Conservation (phyloP, 805 yeast genomes). For the Saccharomyces eubayanus region DNA sequence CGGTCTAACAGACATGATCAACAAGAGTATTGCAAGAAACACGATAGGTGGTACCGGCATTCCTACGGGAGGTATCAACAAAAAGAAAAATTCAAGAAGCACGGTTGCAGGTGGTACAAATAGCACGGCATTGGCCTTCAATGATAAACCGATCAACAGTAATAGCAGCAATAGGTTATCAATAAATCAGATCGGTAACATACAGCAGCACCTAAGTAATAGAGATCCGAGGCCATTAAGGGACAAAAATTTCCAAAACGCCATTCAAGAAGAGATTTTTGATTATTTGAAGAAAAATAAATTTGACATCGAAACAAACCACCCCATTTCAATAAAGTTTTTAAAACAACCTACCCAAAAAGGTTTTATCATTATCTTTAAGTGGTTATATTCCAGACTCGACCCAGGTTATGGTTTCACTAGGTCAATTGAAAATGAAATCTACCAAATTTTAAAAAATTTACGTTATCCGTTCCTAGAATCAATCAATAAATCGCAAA, state of each 20-base stretch:
- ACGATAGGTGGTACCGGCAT: neutral
- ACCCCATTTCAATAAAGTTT: slow-evolving; percentile 55
- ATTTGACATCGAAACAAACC: slow-evolving; percentile 70
- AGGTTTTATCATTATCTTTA: slow-evolving; percentile 70
- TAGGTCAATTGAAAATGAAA: slow-evolving; percentile 65
- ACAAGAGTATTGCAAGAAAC: slow-evolving; percentile 19
- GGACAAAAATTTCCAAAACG: slow-evolving; percentile 58
- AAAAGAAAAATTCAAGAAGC: slow-evolving; percentile 15
- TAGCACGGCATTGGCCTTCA: slow-evolving; percentile 2
- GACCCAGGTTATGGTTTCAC: slow-evolving; percentile 74
- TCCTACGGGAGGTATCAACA: neutral
- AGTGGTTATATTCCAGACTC: slow-evolving; percentile 64
- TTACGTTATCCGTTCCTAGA: slow-evolving; percentile 76
- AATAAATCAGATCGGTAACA: neutral
- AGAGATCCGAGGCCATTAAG: slow-evolving; percentile 72
- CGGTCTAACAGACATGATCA: slow-evolving; percentile 22
- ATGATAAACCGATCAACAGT: neutral
- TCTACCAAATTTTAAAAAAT: slow-evolving; percentile 54
- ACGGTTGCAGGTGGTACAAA: slow-evolving; percentile 14
- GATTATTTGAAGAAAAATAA: slow-evolving; percentile 54
- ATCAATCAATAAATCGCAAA: slow-evolving; percentile 71
- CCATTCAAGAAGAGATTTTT: slow-evolving; percentile 58
- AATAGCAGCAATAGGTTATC: neutral
- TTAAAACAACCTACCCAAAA: slow-evolving; percentile 77
- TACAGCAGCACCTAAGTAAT: slow-evolving; percentile 3